Evolutionary conservation across 2,329 filamentous ascomycete species (phyloP), one percentile per base, ranked within the genome.

Genomic region (Paramyrothecium roridum): DNA sequence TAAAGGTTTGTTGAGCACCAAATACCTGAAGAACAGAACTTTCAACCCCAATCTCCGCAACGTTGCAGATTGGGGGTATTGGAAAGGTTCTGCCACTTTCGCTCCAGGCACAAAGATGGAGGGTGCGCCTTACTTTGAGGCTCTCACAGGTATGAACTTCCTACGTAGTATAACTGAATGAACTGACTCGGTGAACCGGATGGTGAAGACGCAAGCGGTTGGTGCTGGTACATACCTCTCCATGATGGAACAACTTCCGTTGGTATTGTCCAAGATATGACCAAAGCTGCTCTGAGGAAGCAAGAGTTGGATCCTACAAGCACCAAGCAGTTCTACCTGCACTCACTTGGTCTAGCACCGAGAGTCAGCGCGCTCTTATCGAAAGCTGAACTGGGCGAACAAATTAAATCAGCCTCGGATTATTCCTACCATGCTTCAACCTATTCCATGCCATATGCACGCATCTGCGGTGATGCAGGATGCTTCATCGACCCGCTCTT

Each of bases 401-500:
- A 65, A 72, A 0, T 55, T 56, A 75, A 74, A 56, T 63, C 68
- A 0, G 78, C 76, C 2, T 76, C 76, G 0, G 78, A 80, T 62
- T 80, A 67, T 65, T 80, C 77, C 1, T 80, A 81, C 61, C 75
- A 66, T 48, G 71, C 79, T 3, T 69, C 72, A 1, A 56, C 63
- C 0, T 81, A 81, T 57, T 70, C 75, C 1, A 54, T 63, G n/a
- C 70, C 71, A 1, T 56, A 72, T 52, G 60, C 69, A 3, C 76
- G 77, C n/a, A 68, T 80, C 12, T 69, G 64, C 7, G 77, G 78
- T 2, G 77, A 81, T 56, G 77, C 77, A 0, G 78, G 76, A 2
- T 75, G 72, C 57, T 81, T 81, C 58, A 78, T 80, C 56, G 77
- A 80, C 54, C 76, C 77, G 0, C 74, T 70, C 56, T 81, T 80